Evolutionary conservation across 2,329 filamentous ascomycete genomes (phyloP), one percentile per base, ranked within the genome.

Genomic region (Macrophomina tecta): DNA sequence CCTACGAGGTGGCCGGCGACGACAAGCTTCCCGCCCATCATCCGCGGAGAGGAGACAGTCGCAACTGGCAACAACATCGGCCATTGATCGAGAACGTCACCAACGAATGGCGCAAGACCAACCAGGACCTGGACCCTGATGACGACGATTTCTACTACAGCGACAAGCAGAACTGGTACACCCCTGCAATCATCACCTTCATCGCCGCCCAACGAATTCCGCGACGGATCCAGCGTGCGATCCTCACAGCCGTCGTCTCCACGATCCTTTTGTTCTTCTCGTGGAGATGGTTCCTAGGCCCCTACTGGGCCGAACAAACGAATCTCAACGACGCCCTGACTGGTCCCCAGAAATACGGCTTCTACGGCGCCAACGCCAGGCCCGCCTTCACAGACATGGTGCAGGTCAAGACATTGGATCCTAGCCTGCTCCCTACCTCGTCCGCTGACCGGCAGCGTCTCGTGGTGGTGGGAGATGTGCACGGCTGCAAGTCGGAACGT

Each of bases 401-500:
- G 11, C 82, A 84, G 52, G 72, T 89, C 60, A 79, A 79, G 70
- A 79, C 80, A 14, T 71, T 89, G 69, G 82, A 86, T 70, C 71
- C 79, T 32, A 70, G 75, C 4, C 74, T 84, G 58, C 69, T 87
- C 12, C 85, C 85, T 11, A 75, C 79, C 36, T 66, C 70, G 28
- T 28, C 40, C 5, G 70, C 73, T 7, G 76, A 75, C 49, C 77
- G 80, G 28, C 87, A 85, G 64, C 84, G 93, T 18, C 81, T 99
- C 30, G 82, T 98, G 40, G 84, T 98, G 68, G 84, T 98, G 40
- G 94, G 95, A 65, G 95, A 99, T 80, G 92, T 98, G 14, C 94
- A 98, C 80, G 95, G 95, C 58, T 95, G 95, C 82, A 87, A 87
- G 71, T 77, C 85, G 12, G 86, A 93, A 69, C 83, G 92, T 75